Conservation (phyloP, 148 eudicot genomes). For the Persicaria tinctoria region DNA sequence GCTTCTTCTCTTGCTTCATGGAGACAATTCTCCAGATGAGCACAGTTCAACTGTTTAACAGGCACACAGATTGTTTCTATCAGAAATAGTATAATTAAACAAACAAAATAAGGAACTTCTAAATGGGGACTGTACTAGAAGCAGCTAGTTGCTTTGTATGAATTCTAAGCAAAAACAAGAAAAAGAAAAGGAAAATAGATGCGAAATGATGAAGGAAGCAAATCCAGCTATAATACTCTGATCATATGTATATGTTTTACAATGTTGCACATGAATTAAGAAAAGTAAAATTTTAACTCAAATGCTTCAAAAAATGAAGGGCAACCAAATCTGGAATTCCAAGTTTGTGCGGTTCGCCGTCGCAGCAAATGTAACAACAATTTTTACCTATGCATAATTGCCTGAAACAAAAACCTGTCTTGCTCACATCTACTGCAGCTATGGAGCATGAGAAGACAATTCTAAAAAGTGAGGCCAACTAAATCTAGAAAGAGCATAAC, state of each 20-base stretch:
- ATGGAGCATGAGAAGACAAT: neutral
- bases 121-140: neutral
- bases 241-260: too few species aligned
- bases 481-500: neutral
- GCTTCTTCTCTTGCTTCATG: constrained; percentile 97
- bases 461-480: neutral
- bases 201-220: neutral
- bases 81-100: neutral
- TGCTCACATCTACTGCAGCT: neutral
- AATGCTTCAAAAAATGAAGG: neutral
- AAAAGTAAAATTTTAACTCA: neutral
- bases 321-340: neutral
- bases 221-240: too few species aligned
- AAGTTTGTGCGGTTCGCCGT: neutral
- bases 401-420: neutral
- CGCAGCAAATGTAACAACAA: neutral
- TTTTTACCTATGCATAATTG: neutral
- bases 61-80: neutral
- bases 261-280: too few species aligned
- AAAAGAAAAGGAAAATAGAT: neutral
- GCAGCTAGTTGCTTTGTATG: neutral
- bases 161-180: neutral
- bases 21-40: constrained; percentile 83
- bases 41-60: constrained; percentile 80
- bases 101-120: too few species aligned